Base-by-base conservation (phyloP, 2,329 filamentous ascomycete genomes). In the Anisogramma anomala region DNA sequence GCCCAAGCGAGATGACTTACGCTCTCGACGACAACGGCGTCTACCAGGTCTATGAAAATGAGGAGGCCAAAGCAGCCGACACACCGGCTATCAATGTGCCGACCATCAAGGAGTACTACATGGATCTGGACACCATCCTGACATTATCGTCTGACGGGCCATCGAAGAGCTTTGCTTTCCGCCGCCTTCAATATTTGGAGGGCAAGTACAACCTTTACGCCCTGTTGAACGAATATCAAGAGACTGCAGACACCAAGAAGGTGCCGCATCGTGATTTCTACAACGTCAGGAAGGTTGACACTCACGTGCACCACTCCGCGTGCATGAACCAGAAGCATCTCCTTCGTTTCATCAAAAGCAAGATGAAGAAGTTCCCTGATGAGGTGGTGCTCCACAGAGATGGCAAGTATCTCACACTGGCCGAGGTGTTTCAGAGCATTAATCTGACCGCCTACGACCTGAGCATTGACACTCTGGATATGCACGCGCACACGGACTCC, bases 321-420 rank as follows among this genome's bases (percentile, higher is more conserved):
- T 98, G 91, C 60, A 98, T 98, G 91, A 98, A 98, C 58, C 91
- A 98, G 62, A 98, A 98, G 64, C 91, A 98, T 71, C 66, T 98
- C 43, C 68, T 98, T 46, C 85, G 91, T 41, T 98, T 98, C 63
- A 98, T 98, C 68, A 98, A 98, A 65, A 94, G 87, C 64, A 98
- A 98, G 66, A 95, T 98, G 86, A 96, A 95, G 73, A 98, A 94
- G 62, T 91, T 77, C 14, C 87, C 88, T 0, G 84, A 96, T 54
- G 91, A 98, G 64, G 78, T 91, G 23, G 91, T 98, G 6, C 73
- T 98, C 33, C 93, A 79, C 60, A 77, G 91, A 56, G 91, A 98
- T 59, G 89, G 84, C 45, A 94, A 89, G 60, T 78, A 94, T 60
- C 68, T 98, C 52, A 96, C 91, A 1, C 65, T 98, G 45, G 79